Conservation (phyloP, 371 early-diverging fungal species). For the Lichtheimia ramosa region DNA sequence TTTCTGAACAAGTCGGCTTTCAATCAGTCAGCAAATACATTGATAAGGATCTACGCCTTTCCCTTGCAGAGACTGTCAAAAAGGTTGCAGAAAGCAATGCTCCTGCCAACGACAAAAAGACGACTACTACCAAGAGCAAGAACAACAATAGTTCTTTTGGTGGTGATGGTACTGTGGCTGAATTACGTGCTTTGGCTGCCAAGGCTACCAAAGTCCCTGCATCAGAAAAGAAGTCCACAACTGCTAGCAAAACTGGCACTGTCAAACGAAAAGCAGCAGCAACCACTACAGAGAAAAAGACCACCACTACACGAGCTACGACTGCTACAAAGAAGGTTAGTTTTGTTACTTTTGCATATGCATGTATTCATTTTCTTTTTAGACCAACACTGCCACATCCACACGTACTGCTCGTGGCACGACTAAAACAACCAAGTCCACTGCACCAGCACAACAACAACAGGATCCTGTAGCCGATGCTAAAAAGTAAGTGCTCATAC, state of each 20-base stretch:
- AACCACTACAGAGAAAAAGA: not conserved
- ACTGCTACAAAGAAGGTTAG: not conserved
- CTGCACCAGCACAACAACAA: constrained; percentile 1
- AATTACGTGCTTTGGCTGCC: constrained; percentile 33
- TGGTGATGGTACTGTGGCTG: constrained; percentile 20
- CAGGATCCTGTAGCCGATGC: not conserved
- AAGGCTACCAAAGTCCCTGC: constrained; percentile 14
- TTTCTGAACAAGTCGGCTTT: constrained; percentile 42
- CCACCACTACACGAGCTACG: not conserved
- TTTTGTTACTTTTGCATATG: not conserved
- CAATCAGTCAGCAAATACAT: constrained; percentile 30
- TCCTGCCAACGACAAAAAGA: not conserved
- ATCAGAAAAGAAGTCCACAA: not conserved
- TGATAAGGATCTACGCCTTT: constrained; percentile 23
- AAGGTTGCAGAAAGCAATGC: constrained; percentile 18
- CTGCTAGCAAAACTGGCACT: not conserved
- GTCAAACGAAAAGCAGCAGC: not conserved
- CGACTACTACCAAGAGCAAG: not conserved
- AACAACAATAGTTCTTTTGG: constrained; percentile 9
- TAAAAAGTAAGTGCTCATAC: not conserved
- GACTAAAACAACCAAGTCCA: not conserved
- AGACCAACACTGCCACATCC: not conserved
- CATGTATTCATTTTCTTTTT: not conserved
- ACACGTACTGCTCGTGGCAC: not conserved
- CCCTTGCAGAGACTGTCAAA: constrained; percentile 36